Base-by-base conservation (phyloP, 2,329 filamentous ascomycete genomes). In the Hysterium pulicare region DNA sequence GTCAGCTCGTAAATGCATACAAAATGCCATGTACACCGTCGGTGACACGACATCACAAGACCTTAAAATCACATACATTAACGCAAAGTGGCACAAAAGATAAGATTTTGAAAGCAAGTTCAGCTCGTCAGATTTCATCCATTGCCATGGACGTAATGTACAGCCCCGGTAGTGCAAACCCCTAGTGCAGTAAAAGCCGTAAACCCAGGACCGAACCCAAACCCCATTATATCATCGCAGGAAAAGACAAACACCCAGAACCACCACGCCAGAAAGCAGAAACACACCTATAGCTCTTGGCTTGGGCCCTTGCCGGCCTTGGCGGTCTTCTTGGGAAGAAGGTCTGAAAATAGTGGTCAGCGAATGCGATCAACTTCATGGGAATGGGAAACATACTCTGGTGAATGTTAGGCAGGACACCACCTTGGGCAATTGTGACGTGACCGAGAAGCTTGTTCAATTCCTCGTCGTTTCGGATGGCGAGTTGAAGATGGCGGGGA, bases 381-480 rank as follows among this genome's bases (percentile, higher is more conserved):
- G n/a, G n/a, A n/a, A 33, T 34, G 50, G 22, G 44, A 48, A 55
- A 81, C 88, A 61, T 83, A 95, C 89, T 95, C 77, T 93, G 87
- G 79, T 95, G 89, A 61, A 95, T 95, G 82, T 95, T 94, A 73
- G 90, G 90, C 54, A 95, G 81, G 58, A 95, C 90, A 90, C 89
- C 89, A 78, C 89, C 90, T 77, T 95, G 90, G 71, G 90, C 90
- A 64, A 95, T 95, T 70, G 90, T 96, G 74, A 95, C 90, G 71
- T 95, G 89, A 45, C 90, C 90, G 54, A 95, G 81, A 51, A 95
- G 85, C 83, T 95, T 97, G 87, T 97, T 96, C 87, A 97, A 74
- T 77, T 98, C 93, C 82, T 97, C 91, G 73, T 97, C 91, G 78
- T 96, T 96, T 68, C 93, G 86, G 79, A 98, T 98, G 75, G 93